Evolutionary conservation across 2,329 filamentous ascomycete genomes (phyloP).

Genomic region (Paraphaeosphaeria minitans): DNA sequence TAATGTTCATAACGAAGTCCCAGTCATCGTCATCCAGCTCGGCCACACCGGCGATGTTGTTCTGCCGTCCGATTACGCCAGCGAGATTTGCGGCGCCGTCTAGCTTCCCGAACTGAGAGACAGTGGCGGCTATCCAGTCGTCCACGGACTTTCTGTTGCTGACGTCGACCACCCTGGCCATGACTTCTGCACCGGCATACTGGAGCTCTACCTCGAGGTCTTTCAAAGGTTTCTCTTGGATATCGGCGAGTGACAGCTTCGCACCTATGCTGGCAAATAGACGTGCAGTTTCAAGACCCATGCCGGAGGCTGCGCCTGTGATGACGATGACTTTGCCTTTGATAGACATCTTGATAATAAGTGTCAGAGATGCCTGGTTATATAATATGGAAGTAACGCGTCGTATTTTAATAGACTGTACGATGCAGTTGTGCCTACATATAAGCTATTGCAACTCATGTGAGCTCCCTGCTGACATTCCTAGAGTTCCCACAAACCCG

Average conservation of each 20-base stretch:
- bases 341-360: constrained; percentile 26
- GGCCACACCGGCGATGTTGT: constrained; percentile 24
- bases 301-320: constrained; percentile 40
- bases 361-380: background rate
- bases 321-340: constrained; percentile 39
- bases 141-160: constrained; percentile 56
- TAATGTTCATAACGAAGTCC: constrained; percentile 47
- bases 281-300: constrained; percentile 35
- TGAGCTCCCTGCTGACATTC: background rate
- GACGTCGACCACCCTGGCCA: constrained; percentile 55
- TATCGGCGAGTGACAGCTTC: constrained; percentile 38
- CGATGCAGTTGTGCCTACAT: background rate
- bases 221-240: constrained; percentile 33
- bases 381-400: background rate
- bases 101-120: constrained; percentile 57
- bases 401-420: background rate
- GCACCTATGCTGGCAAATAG: constrained; percentile 36
- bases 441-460: background rate
- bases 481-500: background rate
- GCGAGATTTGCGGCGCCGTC: constrained; percentile 54
- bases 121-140: constrained; percentile 53
- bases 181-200: constrained; percentile 22
- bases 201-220: constrained; percentile 27
- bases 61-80: constrained; percentile 41
- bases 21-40: constrained; percentile 48